Percentiles rank a stretch among this genome's conserved stretches.
Conservation (phyloP, 2,329 filamentous ascomycete genomes). For the Penicillium crustosum region DNA sequence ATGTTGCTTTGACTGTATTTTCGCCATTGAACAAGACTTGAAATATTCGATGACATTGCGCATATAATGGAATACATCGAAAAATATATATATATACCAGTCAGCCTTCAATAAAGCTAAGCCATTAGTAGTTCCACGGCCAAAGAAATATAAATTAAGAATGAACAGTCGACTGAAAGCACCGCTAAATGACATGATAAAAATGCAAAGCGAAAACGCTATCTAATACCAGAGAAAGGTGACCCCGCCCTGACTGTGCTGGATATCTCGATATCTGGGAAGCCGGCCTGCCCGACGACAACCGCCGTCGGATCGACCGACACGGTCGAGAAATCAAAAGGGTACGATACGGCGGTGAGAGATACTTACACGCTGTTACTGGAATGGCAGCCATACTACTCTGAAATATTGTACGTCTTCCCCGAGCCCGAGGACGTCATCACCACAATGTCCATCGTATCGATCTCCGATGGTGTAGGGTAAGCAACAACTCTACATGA, state of each 20-base stretch:
- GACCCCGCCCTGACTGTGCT: neutral
- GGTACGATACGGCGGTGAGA: too few species aligned
- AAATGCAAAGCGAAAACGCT: fast-evolving
- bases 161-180: neutral
- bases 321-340: neutral
- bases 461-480: neutral
- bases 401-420: neutral
- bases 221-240: too few species aligned
- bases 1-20: neutral
- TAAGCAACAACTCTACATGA: neutral
- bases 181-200: too few species aligned
- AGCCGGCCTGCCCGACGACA: neutral
- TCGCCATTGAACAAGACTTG: too few species aligned
- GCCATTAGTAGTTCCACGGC: too few species aligned
- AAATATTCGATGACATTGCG: neutral
- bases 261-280: neutral
- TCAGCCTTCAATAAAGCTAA: neutral
- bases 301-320: neutral
- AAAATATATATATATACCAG: too few species aligned
- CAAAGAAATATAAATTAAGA: neutral
- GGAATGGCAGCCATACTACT: too few species aligned
- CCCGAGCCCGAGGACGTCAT: neutral
- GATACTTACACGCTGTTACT: neutral
- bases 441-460: neutral
- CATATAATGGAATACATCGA: too few species aligned